Evolutionary conservation across 2,329 filamentous ascomycete species (phyloP), one percentile per base, ranked within the genome.

Genomic region (Cercospora zeina): DNA sequence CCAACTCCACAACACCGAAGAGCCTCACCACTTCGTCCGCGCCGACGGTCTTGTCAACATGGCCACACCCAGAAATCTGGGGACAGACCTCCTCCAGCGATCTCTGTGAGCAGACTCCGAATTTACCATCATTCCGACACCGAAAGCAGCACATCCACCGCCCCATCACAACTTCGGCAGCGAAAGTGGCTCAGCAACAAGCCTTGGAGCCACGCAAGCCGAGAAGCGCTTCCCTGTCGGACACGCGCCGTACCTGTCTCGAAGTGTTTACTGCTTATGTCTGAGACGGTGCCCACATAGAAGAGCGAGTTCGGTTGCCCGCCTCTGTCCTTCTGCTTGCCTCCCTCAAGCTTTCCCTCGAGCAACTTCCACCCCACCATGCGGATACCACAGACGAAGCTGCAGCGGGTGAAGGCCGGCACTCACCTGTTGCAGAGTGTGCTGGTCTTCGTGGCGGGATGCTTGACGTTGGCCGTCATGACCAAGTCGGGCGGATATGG

Each of bases 361-460:
- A 50, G 37, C 16, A 34, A 34, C 27, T 51, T 16, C 9, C 30
- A 58, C 11, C 42, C 21, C 60, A 61, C 8, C 3, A 80, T 81
- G 79, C 73, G 77, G 63, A 73, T 81, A 62, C 73, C 75, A 59
- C 77, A 79, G 66, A 76, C 70, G 39, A 77, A 80, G 67, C 76
- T 83, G 31, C 82, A 84, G 66, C 81, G 82, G 70, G 80, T 79
- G 69, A 87, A 87, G 74, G 81, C 81, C 49, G 75, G 78, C 45
- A 72, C 83, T 39, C 85, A 87, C 72, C 77, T 77, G 47, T 70
- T 79, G 51, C 85, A 87, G 70, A 79, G 73, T 10, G 73, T 85
- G 45, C 74, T 85, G 63, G 82, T 86, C 65, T 86, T 87, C 73
- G 73, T 87, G 30, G 82, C 79, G 47, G 83, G 80, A 77, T 83